These are phyloP conservation scores for Saururus chinensis DNA, from an alignment of 164 flowering plant species.

Conservation along the genomic window DNA sequence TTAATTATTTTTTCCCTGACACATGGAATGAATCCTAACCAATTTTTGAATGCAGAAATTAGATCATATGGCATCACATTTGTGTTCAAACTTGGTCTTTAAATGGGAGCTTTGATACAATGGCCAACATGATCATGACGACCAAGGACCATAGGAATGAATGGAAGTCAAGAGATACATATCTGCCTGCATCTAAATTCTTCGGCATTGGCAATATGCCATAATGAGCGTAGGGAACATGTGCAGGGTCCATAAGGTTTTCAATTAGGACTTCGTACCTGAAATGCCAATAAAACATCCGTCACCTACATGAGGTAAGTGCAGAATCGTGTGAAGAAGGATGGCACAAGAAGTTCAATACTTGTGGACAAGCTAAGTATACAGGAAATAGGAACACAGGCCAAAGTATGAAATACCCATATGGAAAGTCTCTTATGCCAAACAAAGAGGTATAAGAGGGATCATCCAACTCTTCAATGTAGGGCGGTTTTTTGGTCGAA, in stretches of 20 bases:
- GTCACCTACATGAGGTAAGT: neutral
- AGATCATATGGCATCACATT: no score
- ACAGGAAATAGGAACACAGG: neutral
- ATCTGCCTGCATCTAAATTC: constrained; percentile 18
- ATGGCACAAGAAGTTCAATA: neutral
- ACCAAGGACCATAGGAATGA: neutral
- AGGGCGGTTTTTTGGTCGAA: constrained; percentile 51
- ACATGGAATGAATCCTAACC: no score
- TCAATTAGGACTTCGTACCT: constrained; percentile 85
- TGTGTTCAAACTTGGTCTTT: no score
- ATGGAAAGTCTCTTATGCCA: constrained; percentile 66
- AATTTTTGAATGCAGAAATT: no score
- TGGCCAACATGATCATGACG: neutral
- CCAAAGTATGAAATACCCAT: constrained; percentile 47
- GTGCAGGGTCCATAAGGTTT: constrained; percentile 96
- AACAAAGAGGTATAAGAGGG: constrained; percentile 57
- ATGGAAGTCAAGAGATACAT: constrained; percentile 10
- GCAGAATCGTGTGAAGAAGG: neutral
- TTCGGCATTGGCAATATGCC: constrained; percentile 41
- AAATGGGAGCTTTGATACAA: neutral
- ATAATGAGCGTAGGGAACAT: constrained; percentile 89
- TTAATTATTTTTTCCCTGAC: no score
- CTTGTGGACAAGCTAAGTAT: neutral
- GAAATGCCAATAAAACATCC: constrained; percentile 14
- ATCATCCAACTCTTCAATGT: constrained; percentile 75